These are phyloP conservation scores for Gracilariopsis chorda DNA, from an alignment of 23 red algal genomes.

Conservation along the genomic window DNA sequence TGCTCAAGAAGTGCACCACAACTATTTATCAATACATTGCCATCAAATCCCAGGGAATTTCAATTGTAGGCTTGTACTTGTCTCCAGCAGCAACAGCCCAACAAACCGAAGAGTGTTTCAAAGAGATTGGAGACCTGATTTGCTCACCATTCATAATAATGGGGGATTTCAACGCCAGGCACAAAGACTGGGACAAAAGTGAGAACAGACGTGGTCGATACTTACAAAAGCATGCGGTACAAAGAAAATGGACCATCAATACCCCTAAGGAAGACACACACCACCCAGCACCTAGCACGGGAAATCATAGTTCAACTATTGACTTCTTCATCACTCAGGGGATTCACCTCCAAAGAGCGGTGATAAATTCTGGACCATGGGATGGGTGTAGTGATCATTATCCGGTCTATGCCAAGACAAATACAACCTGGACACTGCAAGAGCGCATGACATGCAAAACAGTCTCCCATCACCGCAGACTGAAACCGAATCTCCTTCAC, in stretches of 20 bases:
- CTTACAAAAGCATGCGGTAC: background rate
- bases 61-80: background rate
- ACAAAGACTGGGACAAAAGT: conserved; percentile 21
- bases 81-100: background rate
- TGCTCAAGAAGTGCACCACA: background rate
- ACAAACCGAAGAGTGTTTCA: background rate
- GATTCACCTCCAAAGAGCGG: background rate
- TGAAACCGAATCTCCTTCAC: background rate
- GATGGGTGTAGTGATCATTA: background rate
- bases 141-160: background rate
- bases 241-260: background rate
- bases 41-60: background rate
- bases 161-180: conserved; percentile 18
- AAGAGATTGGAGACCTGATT: background rate
- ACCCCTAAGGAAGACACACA: background rate
- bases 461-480: background rate
- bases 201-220: background rate
- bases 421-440: background rate
- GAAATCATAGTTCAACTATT: background rate
- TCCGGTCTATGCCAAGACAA: background rate
- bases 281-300: background rate
- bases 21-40: background rate
- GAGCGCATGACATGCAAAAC: background rate
- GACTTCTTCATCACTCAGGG: background rate
- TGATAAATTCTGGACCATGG: background rate